phyloP scores from a whole-genome alignment of 2,329 filamentous ascomycete genomes.

The Knufia petricola region DNA sequence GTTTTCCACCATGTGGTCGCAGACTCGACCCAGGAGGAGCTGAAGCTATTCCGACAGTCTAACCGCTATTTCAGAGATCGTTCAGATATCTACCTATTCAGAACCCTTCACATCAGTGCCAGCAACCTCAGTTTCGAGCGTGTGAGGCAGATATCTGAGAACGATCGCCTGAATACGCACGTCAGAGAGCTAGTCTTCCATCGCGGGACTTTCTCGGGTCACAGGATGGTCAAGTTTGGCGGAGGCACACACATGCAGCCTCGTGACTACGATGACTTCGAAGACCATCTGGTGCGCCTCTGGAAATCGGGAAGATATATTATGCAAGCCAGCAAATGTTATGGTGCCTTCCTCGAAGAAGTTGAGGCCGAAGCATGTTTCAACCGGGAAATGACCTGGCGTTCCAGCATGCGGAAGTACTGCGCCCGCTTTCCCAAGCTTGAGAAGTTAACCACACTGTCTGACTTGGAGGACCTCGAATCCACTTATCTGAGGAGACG shows the following conservation, averaged over 20 bases:
- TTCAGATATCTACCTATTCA: constrained; percentile 6
- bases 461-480: background rate
- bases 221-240: constrained; percentile 4
- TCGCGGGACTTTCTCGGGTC: constrained; percentile 7
- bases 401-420: background rate
- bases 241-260: background rate
- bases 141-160: background rate
- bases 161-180: background rate
- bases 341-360: constrained; percentile 6
- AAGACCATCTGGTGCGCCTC: background rate
- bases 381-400: constrained; percentile 6
- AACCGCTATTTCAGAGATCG: constrained; percentile 8
- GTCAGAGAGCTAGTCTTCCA: constrained; percentile 7
- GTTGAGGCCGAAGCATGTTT: constrained; percentile 1
- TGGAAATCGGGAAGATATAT: background rate
- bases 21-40: constrained; percentile 1
- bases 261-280: constrained; percentile 7
- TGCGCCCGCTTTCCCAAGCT: constrained; percentile 7
- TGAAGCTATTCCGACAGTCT: constrained; percentile 4
- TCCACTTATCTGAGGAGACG: constrained; percentile 3
- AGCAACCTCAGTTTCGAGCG: constrained; percentile 3
- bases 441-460: constrained; percentile 2
- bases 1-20: constrained; percentile 6
- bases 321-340: constrained; percentile 3
- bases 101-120: constrained; percentile 6